Conservation (phyloP, 768 basidiomycete species). For the Rhodosporidiobolus sp. region DNA sequence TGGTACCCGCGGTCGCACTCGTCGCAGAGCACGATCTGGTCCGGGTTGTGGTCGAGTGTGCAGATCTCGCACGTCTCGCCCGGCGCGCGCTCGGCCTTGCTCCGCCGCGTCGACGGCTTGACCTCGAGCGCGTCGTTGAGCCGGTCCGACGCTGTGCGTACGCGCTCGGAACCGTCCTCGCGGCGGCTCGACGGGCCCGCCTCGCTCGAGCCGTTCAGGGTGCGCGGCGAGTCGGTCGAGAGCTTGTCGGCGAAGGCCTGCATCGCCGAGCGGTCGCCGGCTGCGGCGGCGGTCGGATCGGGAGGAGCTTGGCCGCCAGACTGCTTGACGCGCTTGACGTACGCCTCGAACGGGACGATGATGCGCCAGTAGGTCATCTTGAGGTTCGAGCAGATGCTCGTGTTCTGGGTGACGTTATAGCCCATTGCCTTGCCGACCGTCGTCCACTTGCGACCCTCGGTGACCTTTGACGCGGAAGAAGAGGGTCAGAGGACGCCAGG, state of each 20-base stretch:
- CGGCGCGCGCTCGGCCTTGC: background rate
- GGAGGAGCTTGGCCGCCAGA: conserved; percentile 23
- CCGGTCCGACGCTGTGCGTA: conserved; percentile 43
- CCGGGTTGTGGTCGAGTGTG: conserved; percentile 77
- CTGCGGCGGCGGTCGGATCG: conserved; percentile 15
- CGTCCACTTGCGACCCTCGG: conserved; percentile 78
- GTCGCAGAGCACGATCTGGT: conserved; percentile 85
- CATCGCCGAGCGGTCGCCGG: conserved; percentile 15
- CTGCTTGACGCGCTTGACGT: conserved; percentile 48
- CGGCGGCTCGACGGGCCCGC: background rate
- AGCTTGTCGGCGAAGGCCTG: conserved; percentile 26
- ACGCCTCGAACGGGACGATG: conserved; percentile 93
- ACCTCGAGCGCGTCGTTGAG: conserved; percentile 41
- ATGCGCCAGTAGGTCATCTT: conserved; percentile 85
- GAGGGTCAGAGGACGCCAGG: conserved; percentile 32
- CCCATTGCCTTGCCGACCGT: conserved; percentile 77
- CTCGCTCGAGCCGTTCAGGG: conserved; percentile 59
- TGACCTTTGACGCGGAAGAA: conserved; percentile 59
- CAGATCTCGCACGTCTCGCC: conserved; percentile 78
- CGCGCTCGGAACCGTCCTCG: conserved; percentile 23
- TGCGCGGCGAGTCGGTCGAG: conserved; percentile 2
- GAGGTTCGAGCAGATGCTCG: conserved; percentile 69
- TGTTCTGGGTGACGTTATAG: conserved; percentile 72
- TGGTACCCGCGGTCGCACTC: conserved; percentile 89
- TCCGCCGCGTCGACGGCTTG: conserved; percentile 9